Evolutionary conservation across 129 eudicot genomes (phyloP), one percentile per base, ranked within the genome.

Genomic region (Flaveria sonorensis): DNA sequence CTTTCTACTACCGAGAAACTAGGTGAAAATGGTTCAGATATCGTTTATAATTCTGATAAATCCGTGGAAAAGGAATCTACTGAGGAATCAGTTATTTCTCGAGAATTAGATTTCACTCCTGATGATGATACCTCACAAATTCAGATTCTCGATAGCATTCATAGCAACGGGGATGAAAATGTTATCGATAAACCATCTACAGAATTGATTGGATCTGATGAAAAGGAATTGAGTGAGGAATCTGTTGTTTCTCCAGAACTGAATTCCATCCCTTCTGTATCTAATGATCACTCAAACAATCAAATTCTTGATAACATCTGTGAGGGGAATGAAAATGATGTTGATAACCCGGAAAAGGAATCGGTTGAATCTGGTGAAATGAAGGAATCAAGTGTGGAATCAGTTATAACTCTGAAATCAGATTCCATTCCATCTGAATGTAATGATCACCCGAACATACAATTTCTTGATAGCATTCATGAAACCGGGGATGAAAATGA

Each of bases 1-100:
- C 53, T 69, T 50, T 61, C 83, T 53, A 66, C 70, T 70, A 48
- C 57, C 30, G 52, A 80, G 21, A 53, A 61, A 36, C 32, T 60
- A 18, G 12, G 55, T 81, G 78, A 63, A 63, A 30, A 63, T 2
- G 69, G 20, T 63, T 63, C 4, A 20, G 23, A 20, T 30, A 32
- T 15, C 8, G 69, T 30, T 63, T 43, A 63, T 7, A 30, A 30
- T 63, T 32, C 69, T 63, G 69, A 63, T 52, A 77, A 77, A 71
- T 64, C 19, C 12, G 79, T 26, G 10, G 52, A 75, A 47, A 75
- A 56, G 23, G 72, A 50, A 32, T 71, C 56, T 77, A 24, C 24
- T 10, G 70, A 72, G 73, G 84, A 81, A 26, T 71, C 64, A 10
- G 74, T 56, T 68, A 57, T 68, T 50, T 53, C 76, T 78, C 83